phyloP scores from a whole-genome alignment of 78 protist species.

The Blattamonas nauphoetae region DNA sequence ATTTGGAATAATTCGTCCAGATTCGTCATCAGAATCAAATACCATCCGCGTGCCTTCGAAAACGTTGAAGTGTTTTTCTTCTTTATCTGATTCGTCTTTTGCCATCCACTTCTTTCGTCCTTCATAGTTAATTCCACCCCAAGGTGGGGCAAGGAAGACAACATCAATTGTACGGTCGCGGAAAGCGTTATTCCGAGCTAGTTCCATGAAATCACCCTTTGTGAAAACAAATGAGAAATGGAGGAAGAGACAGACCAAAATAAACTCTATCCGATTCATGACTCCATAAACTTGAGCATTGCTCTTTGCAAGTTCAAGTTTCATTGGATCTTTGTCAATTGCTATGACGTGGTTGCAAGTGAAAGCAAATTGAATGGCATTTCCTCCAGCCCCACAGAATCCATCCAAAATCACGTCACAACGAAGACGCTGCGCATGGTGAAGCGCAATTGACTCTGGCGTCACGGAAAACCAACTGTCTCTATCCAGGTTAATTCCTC shows the following conservation, averaged over 20 bases:
- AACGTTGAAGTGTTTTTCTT: no score
- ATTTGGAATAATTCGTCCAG: no score
- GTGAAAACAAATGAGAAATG: neutral
- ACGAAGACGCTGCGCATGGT: neutral
- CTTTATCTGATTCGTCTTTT: neutral
- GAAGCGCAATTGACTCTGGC: conserved; percentile 10
- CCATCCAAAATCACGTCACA: conserved; percentile 38
- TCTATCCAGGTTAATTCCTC: conserved; percentile 7
- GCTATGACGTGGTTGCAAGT: conserved; percentile 19
- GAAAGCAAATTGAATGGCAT: conserved; percentile 40
- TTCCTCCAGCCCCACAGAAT: conserved; percentile 44
- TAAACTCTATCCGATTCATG: neutral
- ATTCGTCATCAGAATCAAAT: no score
- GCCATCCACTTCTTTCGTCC: neutral
- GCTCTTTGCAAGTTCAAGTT: neutral
- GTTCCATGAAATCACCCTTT: neutral
- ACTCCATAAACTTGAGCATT: conserved; percentile 21
- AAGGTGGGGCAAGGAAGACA: conserved; percentile 52
- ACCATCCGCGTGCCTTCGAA: no score
- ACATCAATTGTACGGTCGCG: conserved; percentile 15
- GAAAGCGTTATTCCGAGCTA: neutral
- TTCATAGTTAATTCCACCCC: conserved; percentile 40
- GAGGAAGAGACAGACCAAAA: neutral
- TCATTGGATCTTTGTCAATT: conserved; percentile 14
- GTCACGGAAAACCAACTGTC: conserved; percentile 20